Base-by-base conservation (phyloP, 768 basidiomycete genomes). In the Lyophyllum shimeji region DNA sequence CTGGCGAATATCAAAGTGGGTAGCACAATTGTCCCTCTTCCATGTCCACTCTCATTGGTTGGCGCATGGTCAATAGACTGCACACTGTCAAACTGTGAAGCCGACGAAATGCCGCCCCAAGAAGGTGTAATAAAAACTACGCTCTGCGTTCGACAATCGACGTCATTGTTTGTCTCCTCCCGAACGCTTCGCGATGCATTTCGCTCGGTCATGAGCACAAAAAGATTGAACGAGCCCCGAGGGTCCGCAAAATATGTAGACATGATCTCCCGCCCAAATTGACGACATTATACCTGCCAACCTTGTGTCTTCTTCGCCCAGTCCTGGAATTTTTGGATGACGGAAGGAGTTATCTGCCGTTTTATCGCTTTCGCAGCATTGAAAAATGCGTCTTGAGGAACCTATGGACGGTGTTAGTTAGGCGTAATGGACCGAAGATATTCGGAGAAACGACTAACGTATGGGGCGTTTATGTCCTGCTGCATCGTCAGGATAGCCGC, bases 401-500 rank as follows among this genome's bases (percentile, higher is more conserved):
- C 88, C 95, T 98, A 46, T 13, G 29, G 33, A 61, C n/a, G 49
- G 25, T 40, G 12, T 24, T 27, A 2, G 12, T 46, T 18, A 52
- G 34, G 11, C 18, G 11, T 13, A 20, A 46, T 27, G 51, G 23
- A 46, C 18, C 17, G 15, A 13, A 23, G 49, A 21, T 20, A n/a
- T 50, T n/a, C 39, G 23, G 57, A 39, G 25, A 52, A 29, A 29
- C 29, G 29, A 73, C 90, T 65, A 61, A 96, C 96, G 63, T 76
- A 80, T 44, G 84, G 79, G 2, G 93, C 85, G 56, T 90, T 70
- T 33, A 98, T 86, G 69, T 98, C 82, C 51, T 83, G 79, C 60
- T 90, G 86, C 97, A 99, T 98, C 0, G 95, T 91, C 52, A 88
- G 68, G 59, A 98, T 70, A 0, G 96, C 97, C 3, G 97, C 97